A percentile compares a stretch with the other conserved stretches of the same genome.
phyloP scores from a whole-genome alignment of 208 protist genomes.

The Crithidia acanthocephali region DNA sequence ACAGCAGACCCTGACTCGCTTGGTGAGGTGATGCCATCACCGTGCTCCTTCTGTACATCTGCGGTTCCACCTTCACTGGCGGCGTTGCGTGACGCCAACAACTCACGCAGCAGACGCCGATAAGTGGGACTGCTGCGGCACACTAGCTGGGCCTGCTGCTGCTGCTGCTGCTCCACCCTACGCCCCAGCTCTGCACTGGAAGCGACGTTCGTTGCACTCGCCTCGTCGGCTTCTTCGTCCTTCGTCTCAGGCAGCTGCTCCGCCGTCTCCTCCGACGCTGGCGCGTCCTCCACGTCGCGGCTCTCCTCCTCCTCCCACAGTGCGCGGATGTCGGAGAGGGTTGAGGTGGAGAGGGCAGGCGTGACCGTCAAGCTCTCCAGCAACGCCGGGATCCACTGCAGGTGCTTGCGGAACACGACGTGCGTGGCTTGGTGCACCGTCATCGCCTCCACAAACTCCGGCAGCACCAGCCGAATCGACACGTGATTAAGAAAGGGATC shows the following conservation, averaged over 20 bases:
- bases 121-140: slow-evolving; percentile 31
- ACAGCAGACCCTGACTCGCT: too few relatives aligned
- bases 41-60: background rate
- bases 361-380: slow-evolving; percentile 46
- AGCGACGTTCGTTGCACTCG: background rate
- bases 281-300: background rate
- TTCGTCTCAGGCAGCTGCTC: too few relatives aligned
- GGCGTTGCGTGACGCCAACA: background rate
- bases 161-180: too few relatives aligned
- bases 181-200: too few relatives aligned
- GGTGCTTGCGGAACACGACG: slow-evolving; percentile 39
- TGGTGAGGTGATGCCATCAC: too few relatives aligned
- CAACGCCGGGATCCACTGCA: slow-evolving; percentile 40
- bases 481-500: slow-evolving; percentile 29
- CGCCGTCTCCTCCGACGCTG: background rate
- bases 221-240: background rate
- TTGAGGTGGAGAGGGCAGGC: slow-evolving; percentile 22
- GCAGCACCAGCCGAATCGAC: slow-evolving; percentile 40
- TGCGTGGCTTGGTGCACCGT: slow-evolving; percentile 80
- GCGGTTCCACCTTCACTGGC: background rate
- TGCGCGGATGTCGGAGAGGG: slow-evolving; percentile 18
- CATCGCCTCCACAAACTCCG: slow-evolving; percentile 79
- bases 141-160: slow-evolving; percentile 8
- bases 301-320: slow-evolving; percentile 9
- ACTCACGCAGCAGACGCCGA: slow-evolving; percentile 2